These are phyloP conservation scores for Penicillium atrosanguineum DNA, from an alignment of 495 filamentous ascomycete genomes.

Conservation along the genomic window DNA sequence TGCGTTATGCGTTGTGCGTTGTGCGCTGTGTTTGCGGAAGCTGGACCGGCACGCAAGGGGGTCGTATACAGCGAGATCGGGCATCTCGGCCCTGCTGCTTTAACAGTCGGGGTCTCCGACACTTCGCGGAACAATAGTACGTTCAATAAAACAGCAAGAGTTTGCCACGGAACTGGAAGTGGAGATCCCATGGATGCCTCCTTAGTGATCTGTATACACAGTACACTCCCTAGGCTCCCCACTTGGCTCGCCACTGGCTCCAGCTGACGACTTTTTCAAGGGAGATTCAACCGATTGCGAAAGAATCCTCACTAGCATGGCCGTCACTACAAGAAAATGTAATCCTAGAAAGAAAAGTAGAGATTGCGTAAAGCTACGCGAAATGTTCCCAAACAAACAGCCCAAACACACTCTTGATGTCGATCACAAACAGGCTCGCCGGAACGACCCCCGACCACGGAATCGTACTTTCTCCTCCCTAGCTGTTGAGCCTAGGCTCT, in stretches of 20 bases:
- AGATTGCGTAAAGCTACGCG: too few species aligned
- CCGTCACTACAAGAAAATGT: too few species aligned
- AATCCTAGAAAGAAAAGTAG: too few species aligned
- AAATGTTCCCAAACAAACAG: too few species aligned
- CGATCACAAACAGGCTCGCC: too few species aligned
- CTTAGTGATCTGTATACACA: not conserved
- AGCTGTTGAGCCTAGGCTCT: not conserved
- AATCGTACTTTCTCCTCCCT: too few species aligned
- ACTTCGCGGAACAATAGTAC: not conserved
- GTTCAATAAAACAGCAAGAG: not conserved
- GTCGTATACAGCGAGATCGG: not conserved
- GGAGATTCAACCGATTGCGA: too few species aligned
- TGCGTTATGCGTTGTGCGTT: not conserved
- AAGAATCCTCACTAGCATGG: too few species aligned
- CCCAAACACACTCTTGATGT: too few species aligned
- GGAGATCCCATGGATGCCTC: not conserved
- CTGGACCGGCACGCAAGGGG: not conserved
- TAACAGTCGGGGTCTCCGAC: not conserved
- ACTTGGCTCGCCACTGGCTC: not conserved
- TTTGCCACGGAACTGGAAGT: not conserved
- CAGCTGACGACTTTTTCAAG: too few species aligned
- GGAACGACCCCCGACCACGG: too few species aligned
- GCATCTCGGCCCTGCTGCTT: not conserved
- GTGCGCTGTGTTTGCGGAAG: not conserved
- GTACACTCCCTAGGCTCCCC: not conserved